Evolutionary conservation across 2,329 filamentous ascomycete species (phyloP), one percentile per base, ranked within the genome.

Genomic region (Clonostachys solani): DNA sequence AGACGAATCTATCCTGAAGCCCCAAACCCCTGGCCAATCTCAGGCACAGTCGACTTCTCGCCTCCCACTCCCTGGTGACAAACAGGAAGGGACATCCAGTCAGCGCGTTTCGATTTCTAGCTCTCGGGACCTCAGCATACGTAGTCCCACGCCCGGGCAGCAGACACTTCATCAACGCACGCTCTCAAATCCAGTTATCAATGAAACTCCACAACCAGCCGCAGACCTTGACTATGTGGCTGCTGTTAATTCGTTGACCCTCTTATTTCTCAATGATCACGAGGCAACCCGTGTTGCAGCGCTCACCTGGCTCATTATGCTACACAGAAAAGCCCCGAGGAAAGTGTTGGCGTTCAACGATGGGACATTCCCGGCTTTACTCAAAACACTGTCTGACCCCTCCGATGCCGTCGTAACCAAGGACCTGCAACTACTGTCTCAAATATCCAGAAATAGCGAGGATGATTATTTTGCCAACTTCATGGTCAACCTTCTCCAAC

Each of bases 381-480:
- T 99, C 33, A 99, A 99, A 69, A 99, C 94, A 0, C 77, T 99
- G 1, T 97, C 92, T 1, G 94, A 99, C 64, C 90, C 92, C 8
- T 89, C 92, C 8, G 94, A 99, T 63, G 89, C 91, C 16, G 94
- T 99, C 7, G 95, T 99, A 2, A 97, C 90, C 5, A 89, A 94
- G 57, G 94, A 99, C 63, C 71, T 99, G 33, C 89, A 97, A 53
- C 76, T 99, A 15, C 77, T 99, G 3, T 97, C 92, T 1, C 94
- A 99, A 56, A 97, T 99, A 47, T 97, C 92, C 4, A 84, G 87
- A 54, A 95, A 96, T 57, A 97, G 91, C 61, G 94, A 97, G 59
- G 94, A 99, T 60, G 90, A 92, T 54, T 97, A 97, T 66, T 99
- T 99, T 62, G 87, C 89, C 2, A 95, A 92, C 19, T 99, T 99